Evolutionary conservation across 1,284 basidiomycete genomes (phyloP).

Genomic region (Flammula alnicola): DNA sequence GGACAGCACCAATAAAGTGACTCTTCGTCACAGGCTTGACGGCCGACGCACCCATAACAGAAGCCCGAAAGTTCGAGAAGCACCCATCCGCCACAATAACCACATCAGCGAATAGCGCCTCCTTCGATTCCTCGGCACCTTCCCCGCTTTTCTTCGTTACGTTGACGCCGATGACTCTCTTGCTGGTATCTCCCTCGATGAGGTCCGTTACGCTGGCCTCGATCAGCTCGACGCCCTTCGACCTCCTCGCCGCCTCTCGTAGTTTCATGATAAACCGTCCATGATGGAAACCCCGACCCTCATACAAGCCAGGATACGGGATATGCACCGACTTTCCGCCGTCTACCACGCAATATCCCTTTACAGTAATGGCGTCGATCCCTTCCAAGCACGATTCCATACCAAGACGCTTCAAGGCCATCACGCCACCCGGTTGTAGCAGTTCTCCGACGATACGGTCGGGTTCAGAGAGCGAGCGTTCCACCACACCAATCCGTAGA

Average conservation of each 20-base stretch:
- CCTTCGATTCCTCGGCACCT: conserved; percentile 43
- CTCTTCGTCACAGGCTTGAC: conserved; percentile 64
- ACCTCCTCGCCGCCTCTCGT: conserved; percentile 65
- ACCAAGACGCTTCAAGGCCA: conserved; percentile 79
- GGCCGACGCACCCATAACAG: conserved; percentile 54
- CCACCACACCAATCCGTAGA: conserved; percentile 81
- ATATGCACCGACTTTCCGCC: conserved; percentile 76
- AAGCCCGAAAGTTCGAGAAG: conserved; percentile 80
- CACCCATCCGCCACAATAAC: conserved; percentile 95
- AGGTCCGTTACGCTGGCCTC: conserved; percentile 86
- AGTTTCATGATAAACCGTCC: conserved; percentile 90
- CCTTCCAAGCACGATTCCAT: conserved; percentile 77
- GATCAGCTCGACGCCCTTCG: conserved; percentile 71
- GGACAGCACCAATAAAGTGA: conserved; percentile 83
- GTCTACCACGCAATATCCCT: conserved; percentile 89
- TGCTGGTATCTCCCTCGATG: conserved; percentile 36
- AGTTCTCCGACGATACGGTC: conserved; percentile 98
- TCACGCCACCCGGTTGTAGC: conserved; percentile 92
- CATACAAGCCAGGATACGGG: conserved; percentile 79
- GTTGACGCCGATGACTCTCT: conserved; percentile 43
- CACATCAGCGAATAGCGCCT: conserved; percentile 71
- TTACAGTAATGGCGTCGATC: conserved; percentile 86
- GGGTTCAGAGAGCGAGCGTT: conserved; percentile 90
- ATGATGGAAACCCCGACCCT: conserved; percentile 91
- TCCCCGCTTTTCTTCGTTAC: conserved; percentile 36